phyloP scores from a whole-genome alignment of 495 filamentous ascomycete genomes.

The Podospora anserina region DNA sequence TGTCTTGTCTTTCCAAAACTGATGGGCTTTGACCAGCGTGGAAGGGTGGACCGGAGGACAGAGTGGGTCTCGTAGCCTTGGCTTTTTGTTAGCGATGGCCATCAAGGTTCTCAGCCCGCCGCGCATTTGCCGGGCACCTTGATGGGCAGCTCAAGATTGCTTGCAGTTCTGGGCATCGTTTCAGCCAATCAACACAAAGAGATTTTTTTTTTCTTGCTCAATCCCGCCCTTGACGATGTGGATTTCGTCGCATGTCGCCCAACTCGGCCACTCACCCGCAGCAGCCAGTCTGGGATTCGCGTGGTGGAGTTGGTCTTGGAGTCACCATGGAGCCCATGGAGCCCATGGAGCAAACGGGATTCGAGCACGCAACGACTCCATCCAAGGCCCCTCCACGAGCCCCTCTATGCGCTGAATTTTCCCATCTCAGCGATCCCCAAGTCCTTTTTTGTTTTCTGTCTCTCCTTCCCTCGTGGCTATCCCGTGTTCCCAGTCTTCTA shows the following conservation, averaged over 20 bases:
- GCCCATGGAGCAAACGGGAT: not conserved
- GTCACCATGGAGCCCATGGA: not conserved
- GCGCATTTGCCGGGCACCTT: not conserved
- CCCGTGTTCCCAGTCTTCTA: constrained; percentile 4
- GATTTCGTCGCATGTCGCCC: not conserved
- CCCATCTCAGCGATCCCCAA: constrained; percentile 3
- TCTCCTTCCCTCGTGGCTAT: constrained; percentile 9
- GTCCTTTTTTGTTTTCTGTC: constrained; percentile 7
- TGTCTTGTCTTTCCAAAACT: not conserved
- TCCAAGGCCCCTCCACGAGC: not conserved
- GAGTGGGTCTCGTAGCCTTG: not conserved
- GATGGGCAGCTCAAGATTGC: constrained; percentile 11
- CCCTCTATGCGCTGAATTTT: constrained; percentile 3
- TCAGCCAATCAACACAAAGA: constrained; percentile 17
- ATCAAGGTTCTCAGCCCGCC: constrained; percentile 10
- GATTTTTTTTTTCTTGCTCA: constrained; percentile 15
- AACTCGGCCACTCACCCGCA: constrained; percentile 11
- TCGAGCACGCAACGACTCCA: not conserved
- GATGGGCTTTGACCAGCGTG: not conserved
- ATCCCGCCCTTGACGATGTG: constrained; percentile 7
- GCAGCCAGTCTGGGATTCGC: not conserved
- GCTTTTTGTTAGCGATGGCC: constrained; percentile 8
- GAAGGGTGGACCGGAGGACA: not conserved
- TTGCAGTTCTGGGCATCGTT: constrained; percentile 10
- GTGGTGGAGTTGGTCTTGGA: not conserved